These are phyloP conservation scores for Erysimum cheiri DNA, from an alignment of 441 rosid species.

Conservation along the genomic window DNA sequence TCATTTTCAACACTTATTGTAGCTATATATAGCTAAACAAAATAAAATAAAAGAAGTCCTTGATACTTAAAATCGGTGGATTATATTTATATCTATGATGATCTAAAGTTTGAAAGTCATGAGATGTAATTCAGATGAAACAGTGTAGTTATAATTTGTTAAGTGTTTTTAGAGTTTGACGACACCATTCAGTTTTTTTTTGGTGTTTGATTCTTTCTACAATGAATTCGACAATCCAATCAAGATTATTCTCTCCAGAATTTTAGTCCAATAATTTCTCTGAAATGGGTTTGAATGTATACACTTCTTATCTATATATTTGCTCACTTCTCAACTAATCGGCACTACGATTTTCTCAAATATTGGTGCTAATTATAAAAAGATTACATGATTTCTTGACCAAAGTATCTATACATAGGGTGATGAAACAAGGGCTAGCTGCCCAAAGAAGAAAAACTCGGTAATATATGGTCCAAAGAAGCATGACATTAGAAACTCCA, in stretches of 20 bases:
- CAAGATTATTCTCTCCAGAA: not conserved
- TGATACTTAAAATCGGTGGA: not conserved
- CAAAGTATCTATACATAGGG: too few relatives aligned
- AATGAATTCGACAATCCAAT: not conserved
- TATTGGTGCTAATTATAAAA: constrained; percentile 15
- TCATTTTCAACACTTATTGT: constrained; percentile 9
- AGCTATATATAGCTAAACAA: constrained; percentile 32
- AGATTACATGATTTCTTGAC: not conserved
- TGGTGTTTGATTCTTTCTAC: not conserved
- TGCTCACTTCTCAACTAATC: not conserved
- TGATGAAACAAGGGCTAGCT: not conserved
- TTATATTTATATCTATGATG: not conserved
- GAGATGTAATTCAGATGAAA: not conserved
- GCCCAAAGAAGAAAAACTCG: not conserved
- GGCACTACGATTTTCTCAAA: constrained; percentile 6
- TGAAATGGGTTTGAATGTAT: not conserved
- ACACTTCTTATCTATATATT: not conserved
- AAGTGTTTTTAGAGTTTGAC: not conserved
- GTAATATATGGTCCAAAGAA: not conserved
- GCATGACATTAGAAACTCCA: constrained; percentile 2
- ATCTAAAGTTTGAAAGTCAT: not conserved
- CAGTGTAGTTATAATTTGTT: not conserved
- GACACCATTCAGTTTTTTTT: not conserved
- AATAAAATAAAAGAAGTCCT: not conserved
- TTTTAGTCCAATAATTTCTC: not conserved